Conservation (phyloP, 352 stramenopile genomes). For the Globisporangium paddicum region DNA sequence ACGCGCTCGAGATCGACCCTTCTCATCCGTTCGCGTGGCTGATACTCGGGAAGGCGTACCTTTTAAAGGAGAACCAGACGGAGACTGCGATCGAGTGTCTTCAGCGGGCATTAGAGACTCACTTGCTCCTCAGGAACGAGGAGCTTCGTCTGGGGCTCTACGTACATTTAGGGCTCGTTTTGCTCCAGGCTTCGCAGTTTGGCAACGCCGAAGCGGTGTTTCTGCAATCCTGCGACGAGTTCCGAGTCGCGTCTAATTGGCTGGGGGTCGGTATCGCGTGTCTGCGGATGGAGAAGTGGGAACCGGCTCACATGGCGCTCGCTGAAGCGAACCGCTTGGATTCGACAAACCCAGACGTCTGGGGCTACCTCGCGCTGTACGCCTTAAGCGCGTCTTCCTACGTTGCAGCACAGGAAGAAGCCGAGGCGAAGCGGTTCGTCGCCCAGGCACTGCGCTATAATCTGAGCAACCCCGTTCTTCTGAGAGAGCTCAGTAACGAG, state of each 20-base stretch:
- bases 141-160: constrained; percentile 37
- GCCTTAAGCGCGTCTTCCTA: constrained; percentile 27
- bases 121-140: constrained; percentile 23
- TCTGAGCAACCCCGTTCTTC: constrained; percentile 51
- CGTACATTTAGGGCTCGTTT: constrained; percentile 51
- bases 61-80: constrained; percentile 37
- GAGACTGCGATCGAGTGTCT: constrained; percentile 47
- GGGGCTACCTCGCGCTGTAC: constrained; percentile 68
- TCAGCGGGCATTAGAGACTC: constrained; percentile 35
- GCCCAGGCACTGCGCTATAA: constrained; percentile 59
- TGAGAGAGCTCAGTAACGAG: constrained; percentile 76
- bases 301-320: constrained; percentile 52
- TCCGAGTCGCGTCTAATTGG: constrained; percentile 66
- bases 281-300: constrained; percentile 58
- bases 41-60: constrained; percentile 38
- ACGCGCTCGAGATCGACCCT: constrained; percentile 57
- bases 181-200: constrained; percentile 68
- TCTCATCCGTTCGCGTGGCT: constrained; percentile 53
- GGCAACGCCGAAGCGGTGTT: constrained; percentile 46
- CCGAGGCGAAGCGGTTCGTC: constrained; percentile 39
- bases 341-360: constrained; percentile 57
- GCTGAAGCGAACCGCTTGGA: constrained; percentile 76
- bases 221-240: constrained; percentile 49
- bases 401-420: constrained; percentile 32
- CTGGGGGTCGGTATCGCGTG: constrained; percentile 70